phyloP scores from a whole-genome alignment of 352 stramenopile genomes.

The Pythium rhizo-oryzae region DNA sequence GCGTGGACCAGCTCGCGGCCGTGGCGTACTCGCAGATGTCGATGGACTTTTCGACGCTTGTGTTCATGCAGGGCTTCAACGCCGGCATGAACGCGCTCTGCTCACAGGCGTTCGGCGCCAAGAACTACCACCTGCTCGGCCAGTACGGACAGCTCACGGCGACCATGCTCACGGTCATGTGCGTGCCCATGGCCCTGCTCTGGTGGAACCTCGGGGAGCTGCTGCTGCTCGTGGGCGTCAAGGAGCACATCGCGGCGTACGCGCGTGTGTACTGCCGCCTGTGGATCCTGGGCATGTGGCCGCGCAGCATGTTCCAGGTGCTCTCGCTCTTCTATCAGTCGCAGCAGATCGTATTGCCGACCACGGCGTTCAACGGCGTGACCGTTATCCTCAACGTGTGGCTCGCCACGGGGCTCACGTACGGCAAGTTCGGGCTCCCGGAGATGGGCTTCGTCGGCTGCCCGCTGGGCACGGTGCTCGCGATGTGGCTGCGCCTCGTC shows the following conservation, averaged over 20 bases:
- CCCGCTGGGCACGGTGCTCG: conserved; percentile 65
- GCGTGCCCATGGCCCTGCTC: conserved; percentile 64
- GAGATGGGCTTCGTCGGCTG: conserved; percentile 76
- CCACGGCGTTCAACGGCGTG: conserved; percentile 56
- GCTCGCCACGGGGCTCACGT: conserved; percentile 70
- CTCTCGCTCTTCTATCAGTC: conserved; percentile 80
- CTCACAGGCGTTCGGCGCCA: conserved; percentile 86
- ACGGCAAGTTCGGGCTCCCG: conserved; percentile 59
- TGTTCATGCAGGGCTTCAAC: conserved; percentile 85
- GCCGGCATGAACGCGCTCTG: conserved; percentile 79
- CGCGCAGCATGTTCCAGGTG: conserved; percentile 80
- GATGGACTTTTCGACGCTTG: conserved; percentile 55
- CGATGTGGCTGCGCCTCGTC: conserved; percentile 50
- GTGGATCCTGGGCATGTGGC: conserved; percentile 75
- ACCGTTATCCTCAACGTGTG: conserved; percentile 57
- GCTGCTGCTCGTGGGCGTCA: conserved; percentile 48
- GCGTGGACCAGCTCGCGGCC: conserved; percentile 72
- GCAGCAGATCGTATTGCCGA: conserved; percentile 79
- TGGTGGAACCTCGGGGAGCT: conserved; percentile 79
- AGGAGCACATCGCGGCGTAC: conserved; percentile 43
- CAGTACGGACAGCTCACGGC: conserved; percentile 66
- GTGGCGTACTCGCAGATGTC: conserved; percentile 81
- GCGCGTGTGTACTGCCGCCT: conserved; percentile 63
- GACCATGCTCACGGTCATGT: conserved; percentile 63
- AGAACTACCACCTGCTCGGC: conserved; percentile 75